Conservation (phyloP, 768 basidiomycete species). For the Mycena epipterygia region DNA sequence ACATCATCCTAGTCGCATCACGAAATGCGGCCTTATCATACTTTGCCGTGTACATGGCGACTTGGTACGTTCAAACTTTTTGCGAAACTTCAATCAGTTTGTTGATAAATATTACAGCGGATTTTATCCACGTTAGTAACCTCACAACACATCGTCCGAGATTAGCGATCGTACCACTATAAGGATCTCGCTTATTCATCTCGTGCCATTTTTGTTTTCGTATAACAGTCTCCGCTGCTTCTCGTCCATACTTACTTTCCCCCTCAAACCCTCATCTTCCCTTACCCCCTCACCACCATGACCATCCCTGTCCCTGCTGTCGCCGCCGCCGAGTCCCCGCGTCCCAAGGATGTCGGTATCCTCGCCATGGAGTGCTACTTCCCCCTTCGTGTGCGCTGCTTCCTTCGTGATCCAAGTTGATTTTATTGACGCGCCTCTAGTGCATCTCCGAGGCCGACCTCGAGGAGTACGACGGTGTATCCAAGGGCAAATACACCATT, state of each 20-base stretch:
- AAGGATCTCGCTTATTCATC: neutral
- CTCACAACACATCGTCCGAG: too few species aligned
- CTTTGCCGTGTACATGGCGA: constrained; percentile 78
- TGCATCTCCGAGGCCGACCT: constrained; percentile 97
- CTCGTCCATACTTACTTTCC: constrained; percentile 2
- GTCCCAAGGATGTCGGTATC: constrained; percentile 95
- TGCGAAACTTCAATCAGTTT: neutral
- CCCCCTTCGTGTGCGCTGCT: constrained; percentile 81
- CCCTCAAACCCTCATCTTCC: constrained; percentile 31
- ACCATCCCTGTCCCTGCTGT: constrained; percentile 44
- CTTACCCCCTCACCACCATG: constrained; percentile 45
- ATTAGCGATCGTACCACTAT: too few species aligned
- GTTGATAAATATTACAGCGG: constrained; percentile 56
- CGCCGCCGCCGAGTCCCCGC: constrained; percentile 44
- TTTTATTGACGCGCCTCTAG: constrained; percentile 53
- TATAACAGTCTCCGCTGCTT: neutral
- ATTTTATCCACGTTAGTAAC: constrained; percentile 74
- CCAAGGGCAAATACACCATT: constrained; percentile 98
- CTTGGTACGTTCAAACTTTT: constrained; percentile 70
- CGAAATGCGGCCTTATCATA: constrained; percentile 76
- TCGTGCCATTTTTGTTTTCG: neutral
- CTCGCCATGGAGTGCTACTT: constrained; percentile 96
- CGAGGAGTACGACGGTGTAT: constrained; percentile 93
- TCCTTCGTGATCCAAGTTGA: neutral
- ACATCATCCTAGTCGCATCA: constrained; percentile 78